A percentile compares a stretch with the other conserved stretches of the same genome.
Conservation (phyloP, 2,329 filamentous ascomycete genomes). For the Fusarium scirpi region DNA sequence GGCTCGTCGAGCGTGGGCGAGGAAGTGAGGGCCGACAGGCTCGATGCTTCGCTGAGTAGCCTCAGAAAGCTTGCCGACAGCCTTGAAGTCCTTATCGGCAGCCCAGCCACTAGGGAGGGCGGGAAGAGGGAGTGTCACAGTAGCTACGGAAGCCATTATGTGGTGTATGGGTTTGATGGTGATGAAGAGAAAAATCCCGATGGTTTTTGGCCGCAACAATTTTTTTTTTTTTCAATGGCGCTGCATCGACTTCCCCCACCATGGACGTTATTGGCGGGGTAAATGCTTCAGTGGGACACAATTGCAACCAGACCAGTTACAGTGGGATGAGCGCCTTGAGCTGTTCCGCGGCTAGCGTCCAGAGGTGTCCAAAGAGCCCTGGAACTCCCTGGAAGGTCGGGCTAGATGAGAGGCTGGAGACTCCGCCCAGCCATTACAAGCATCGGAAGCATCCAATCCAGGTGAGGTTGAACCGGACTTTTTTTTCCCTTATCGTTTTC, state of each 20-base stretch:
- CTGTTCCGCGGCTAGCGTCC: background rate
- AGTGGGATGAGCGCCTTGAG: constrained; percentile 9
- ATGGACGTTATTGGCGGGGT: constrained; percentile 44
- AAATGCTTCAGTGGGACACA: constrained; percentile 25
- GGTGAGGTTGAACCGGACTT: constrained; percentile 11
- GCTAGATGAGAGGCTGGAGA: background rate
- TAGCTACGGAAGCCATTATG: constrained; percentile 72
- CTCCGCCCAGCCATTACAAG: background rate
- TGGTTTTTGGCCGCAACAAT: constrained; percentile 29
- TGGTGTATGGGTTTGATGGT: constrained; percentile 39
- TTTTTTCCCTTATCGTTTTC: constrained; percentile 28
- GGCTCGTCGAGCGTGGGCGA: constrained; percentile 94
- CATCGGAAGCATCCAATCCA: background rate
- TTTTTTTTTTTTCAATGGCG: constrained; percentile 30
- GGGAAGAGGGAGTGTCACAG: constrained; percentile 76
- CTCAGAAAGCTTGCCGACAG: constrained; percentile 79
- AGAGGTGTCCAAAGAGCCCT: background rate
- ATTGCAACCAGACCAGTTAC: background rate
- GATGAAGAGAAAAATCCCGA: constrained; percentile 33
- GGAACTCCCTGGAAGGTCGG: background rate
- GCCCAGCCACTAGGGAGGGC: constrained; percentile 83
- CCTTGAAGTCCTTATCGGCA: constrained; percentile 92
- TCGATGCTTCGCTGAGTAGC: constrained; percentile 90
- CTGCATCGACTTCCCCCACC: constrained; percentile 39
- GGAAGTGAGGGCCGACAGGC: constrained; percentile 96